phyloP scores from a whole-genome alignment of 768 basidiomycete genomes.

The Lyophyllum atratum region DNA sequence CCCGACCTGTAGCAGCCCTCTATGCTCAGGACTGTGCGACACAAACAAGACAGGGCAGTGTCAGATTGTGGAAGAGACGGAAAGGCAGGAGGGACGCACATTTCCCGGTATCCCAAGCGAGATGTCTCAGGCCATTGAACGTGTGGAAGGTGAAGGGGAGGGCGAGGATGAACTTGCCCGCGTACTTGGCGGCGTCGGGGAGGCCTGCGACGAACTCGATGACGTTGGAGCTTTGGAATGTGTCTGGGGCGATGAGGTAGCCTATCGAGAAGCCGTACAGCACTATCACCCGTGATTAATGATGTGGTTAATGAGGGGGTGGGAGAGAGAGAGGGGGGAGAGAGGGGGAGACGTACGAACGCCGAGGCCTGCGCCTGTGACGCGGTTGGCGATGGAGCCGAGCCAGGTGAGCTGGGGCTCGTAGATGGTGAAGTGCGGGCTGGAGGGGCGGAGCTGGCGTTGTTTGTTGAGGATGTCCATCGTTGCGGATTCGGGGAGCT shows the following conservation, averaged over 20 bases:
- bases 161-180: conserved; percentile 78
- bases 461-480: conserved; percentile 81
- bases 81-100: conserved; percentile 43
- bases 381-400: conserved; percentile 82
- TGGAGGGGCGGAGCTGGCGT: conserved; percentile 84
- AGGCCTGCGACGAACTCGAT: conserved; percentile 70
- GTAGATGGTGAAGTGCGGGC: conserved; percentile 97
- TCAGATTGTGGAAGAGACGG: background rate
- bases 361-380: conserved; percentile 81
- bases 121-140: conserved; percentile 87
- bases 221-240: conserved; percentile 78
- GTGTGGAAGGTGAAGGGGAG: conserved; percentile 90
- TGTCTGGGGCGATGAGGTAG: conserved; percentile 81
- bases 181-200: conserved; percentile 76
- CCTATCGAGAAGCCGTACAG: conserved; percentile 87
- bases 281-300: conserved; percentile 45
- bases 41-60: background rate
- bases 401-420: conserved; percentile 93
- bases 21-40: conserved; percentile 66
- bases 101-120: conserved; percentile 87
- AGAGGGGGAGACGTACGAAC: conserved; percentile 54
- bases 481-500: conserved; percentile 58
- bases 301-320: background rate
- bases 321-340: background rate
- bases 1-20: conserved; percentile 81